Base-by-base conservation (phyloP, 169 alveolate species). In the Eimeria acervulina region DNA sequence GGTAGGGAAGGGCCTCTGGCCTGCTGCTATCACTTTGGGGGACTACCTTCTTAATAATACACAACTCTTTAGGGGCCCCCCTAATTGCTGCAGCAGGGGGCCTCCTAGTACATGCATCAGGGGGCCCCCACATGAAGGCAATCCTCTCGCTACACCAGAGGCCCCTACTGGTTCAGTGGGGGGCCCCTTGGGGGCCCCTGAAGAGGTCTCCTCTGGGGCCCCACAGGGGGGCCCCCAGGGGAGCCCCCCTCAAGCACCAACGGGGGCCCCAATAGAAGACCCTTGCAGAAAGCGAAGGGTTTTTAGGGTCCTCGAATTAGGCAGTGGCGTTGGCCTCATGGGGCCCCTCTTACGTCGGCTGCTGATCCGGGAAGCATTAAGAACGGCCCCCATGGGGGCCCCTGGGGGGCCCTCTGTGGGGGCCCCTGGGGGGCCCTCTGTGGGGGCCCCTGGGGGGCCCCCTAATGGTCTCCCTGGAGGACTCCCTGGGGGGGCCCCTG, bases 331-430 rank as follows among this genome's bases (percentile, higher is more conserved):
- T 7, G 87, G 87, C 61, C 87, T 76, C 17, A 38, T 76, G 59
- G 87, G 87, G 61, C 87, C 87, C 87, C 87, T 76, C 52, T 23
- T 76, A 0, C 87, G 87, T 36, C 87, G 87, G 44, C n/a, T 76
- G 61, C 59, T 76, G n/a, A 1, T 26, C 23, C 87, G 59, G 59
- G 87, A 42, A 23, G 1, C 33, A 55, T 31, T 36, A 6, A 28
- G 38, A 68, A 33, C 17, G 42, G 80, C 38, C 0, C 17, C 80
- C 5, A 12, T 5, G 61, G 87, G 61, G 42, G 80, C 38, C 38
- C 3, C 80, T 5, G 1, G 52, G 52, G 83, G 52, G 83, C 47
- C 83, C 83, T 19, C 83, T 28, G 13, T 12, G 83, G 83, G 83
- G 40, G 40, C 44, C 83, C 40, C 83, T 8, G n/a, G 28, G 36